phyloP scores from a whole-genome alignment of 129 eudicot genomes.

The Solidago caesia region DNA sequence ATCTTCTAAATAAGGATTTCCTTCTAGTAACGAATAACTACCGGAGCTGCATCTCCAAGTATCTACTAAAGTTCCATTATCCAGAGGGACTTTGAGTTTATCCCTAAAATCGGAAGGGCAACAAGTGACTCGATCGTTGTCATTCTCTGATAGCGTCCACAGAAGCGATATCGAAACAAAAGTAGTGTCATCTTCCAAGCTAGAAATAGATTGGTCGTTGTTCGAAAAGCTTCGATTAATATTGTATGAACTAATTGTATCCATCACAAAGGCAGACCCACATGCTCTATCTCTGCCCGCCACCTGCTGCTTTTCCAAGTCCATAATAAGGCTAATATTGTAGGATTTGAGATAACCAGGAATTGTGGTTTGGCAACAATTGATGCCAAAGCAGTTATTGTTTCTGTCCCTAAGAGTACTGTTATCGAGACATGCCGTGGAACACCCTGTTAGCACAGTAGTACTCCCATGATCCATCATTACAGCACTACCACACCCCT shows the following conservation, averaged over 20 bases:
- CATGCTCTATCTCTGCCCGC: constrained; percentile 7
- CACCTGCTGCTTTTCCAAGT: not conserved
- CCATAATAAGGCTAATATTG: not conserved
- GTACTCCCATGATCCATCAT: not conserved
- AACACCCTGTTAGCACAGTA: constrained; percentile 23
- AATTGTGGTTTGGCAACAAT: constrained; percentile 26
- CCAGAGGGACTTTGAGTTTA: not conserved
- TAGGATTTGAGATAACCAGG: constrained; percentile 18
- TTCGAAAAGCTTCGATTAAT: not conserved
- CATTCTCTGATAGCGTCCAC: constrained; percentile 17
- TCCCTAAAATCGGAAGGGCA: not conserved
- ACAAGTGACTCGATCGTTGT: not conserved
- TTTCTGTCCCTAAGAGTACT: not conserved
- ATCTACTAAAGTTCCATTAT: constrained; percentile 1
- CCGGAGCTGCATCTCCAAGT: not conserved
- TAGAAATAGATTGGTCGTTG: not conserved
- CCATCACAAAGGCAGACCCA: constrained; percentile 23
- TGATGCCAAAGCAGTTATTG: constrained; percentile 15
- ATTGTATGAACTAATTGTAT: not conserved
- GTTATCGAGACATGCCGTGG: constrained; percentile 13
- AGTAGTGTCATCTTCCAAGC: not conserved
- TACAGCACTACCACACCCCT: constrained; percentile 18
- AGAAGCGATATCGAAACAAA: constrained; percentile 2
- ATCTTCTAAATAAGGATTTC: not conserved
- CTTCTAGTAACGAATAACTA: not conserved